phyloP scores from a whole-genome alignment of 768 basidiomycete genomes.

The Suillus subalutaceus region DNA sequence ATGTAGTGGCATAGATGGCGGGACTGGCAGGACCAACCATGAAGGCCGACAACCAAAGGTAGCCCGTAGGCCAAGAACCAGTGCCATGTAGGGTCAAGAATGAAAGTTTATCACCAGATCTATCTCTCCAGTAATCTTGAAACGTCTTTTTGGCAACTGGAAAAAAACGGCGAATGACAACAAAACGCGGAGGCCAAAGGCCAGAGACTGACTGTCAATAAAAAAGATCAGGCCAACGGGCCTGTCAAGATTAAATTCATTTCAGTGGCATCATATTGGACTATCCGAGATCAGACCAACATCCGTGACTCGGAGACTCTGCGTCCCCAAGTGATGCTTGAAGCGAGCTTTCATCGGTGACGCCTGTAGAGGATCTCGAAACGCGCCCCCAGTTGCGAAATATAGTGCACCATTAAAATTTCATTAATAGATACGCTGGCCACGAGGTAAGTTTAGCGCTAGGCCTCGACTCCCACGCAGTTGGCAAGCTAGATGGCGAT shows the following conservation, averaged over 20 bases:
- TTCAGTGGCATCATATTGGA: not conserved
- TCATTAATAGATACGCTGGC: not conserved
- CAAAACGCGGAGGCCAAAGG: not conserved
- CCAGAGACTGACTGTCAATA: not conserved
- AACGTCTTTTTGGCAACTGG: no score
- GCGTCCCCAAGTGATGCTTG: not conserved
- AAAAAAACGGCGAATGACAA: not conserved
- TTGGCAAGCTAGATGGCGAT: not conserved
- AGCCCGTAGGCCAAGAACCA: not conserved
- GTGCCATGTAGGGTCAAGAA: not conserved
- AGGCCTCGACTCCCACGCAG: not conserved
- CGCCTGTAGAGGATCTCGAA: not conserved
- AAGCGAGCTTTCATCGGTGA: not conserved
- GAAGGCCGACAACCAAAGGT: not conserved
- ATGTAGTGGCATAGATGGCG: not conserved
- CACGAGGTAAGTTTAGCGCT: not conserved
- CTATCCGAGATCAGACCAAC: not conserved
- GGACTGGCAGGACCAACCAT: not conserved
- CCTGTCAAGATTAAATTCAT: not conserved
- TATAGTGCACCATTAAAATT: not conserved
- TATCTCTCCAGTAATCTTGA: not conserved
- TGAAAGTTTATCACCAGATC: not conserved
- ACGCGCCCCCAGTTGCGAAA: not conserved
- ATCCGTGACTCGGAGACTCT: not conserved
- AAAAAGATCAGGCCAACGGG: not conserved